Conservation (phyloP, 1,139 yeast species). For the Meyerozyma sp. region DNA sequence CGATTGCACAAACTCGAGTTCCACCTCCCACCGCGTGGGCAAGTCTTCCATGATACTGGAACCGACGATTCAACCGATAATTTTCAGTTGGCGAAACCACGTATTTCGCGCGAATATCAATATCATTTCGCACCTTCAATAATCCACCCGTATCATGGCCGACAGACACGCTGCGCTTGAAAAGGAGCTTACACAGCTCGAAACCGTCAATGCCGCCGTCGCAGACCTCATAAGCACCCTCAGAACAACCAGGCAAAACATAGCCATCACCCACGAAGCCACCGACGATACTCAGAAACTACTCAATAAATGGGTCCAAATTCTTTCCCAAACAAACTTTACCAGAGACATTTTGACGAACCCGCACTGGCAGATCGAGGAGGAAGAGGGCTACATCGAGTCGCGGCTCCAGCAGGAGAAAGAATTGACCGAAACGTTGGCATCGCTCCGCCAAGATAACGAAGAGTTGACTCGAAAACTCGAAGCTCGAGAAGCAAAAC, state of each 20-base stretch:
- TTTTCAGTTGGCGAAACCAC: too few species aligned
- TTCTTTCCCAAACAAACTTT: slow-evolving; percentile 41
- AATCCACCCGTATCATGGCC: slow-evolving; percentile 2
- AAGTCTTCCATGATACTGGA: slow-evolving; percentile 12
- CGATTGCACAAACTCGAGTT: slow-evolving; percentile 80
- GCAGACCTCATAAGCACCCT: slow-evolving; percentile 25
- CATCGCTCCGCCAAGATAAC: slow-evolving; percentile 23
- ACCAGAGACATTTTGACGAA: slow-evolving; percentile 32
- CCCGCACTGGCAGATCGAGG: slow-evolving; percentile 24
- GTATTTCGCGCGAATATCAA: too few species aligned
- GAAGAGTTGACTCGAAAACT: slow-evolving; percentile 21
- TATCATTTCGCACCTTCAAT: neutral
- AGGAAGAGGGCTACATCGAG: slow-evolving; percentile 15
- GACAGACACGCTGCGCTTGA: slow-evolving; percentile 29
- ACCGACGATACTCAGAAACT: slow-evolving; percentile 32
- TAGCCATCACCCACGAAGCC: slow-evolving; percentile 26
- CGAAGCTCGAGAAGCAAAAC: slow-evolving; percentile 11
- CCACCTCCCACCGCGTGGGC: slow-evolving; percentile 79
- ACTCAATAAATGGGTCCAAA: slow-evolving; percentile 41
- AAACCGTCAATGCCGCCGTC: slow-evolving; percentile 26
- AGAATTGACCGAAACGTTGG: slow-evolving; percentile 13
- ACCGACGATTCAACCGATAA: too few species aligned
- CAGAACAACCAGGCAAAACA: slow-evolving; percentile 21
- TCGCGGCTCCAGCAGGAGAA: slow-evolving; percentile 7
- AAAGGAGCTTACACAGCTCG: slow-evolving; percentile 32